Evolutionary conservation across 148 eudicot genomes (phyloP).

Genomic region (Cornus kousa): DNA sequence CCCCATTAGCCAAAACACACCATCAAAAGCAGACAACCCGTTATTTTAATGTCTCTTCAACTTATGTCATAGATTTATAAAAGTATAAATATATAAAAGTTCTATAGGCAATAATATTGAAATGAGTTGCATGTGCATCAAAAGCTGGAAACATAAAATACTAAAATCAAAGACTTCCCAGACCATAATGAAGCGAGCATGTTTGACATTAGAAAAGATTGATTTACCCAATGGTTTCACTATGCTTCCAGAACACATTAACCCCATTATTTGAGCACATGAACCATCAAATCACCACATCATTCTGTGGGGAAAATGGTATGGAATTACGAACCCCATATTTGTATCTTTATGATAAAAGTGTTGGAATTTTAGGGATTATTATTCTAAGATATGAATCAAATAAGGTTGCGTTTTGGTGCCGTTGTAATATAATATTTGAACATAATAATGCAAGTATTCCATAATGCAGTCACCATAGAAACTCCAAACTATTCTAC

Average conservation of each 20-base stretch:
- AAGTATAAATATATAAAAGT: not conserved
- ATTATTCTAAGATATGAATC: slow-evolving; percentile 10
- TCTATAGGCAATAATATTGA: not conserved
- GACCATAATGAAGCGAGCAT: not conserved
- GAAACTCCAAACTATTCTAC: slow-evolving; percentile 2
- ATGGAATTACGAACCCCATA: not conserved
- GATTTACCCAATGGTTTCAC: not conserved
- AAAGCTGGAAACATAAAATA: not conserved
- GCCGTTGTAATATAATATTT: slow-evolving; percentile 7
- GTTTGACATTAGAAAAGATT: not conserved
- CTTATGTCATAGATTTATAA: slow-evolving; percentile 4
- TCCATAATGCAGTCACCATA: slow-evolving; percentile 6
- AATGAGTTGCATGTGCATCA: not conserved
- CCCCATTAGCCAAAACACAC: slow-evolving; percentile 24
- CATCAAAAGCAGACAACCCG: slow-evolving; percentile 29
- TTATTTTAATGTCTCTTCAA: slow-evolving; percentile 13
- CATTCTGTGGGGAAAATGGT: not conserved
- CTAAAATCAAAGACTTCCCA: not conserved
- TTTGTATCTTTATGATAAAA: not conserved
- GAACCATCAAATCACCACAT: not conserved
- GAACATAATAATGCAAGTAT: not conserved
- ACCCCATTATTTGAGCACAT: not conserved
- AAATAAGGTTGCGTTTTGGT: slow-evolving; percentile 15
- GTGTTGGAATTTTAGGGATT: slow-evolving; percentile 4
- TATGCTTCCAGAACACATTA: not conserved